A percentile compares a stretch with the other conserved stretches of the same genome.
Evolutionary conservation across 345 rosid genomes (phyloP).

Genomic region (Brassica rapa): DNA sequence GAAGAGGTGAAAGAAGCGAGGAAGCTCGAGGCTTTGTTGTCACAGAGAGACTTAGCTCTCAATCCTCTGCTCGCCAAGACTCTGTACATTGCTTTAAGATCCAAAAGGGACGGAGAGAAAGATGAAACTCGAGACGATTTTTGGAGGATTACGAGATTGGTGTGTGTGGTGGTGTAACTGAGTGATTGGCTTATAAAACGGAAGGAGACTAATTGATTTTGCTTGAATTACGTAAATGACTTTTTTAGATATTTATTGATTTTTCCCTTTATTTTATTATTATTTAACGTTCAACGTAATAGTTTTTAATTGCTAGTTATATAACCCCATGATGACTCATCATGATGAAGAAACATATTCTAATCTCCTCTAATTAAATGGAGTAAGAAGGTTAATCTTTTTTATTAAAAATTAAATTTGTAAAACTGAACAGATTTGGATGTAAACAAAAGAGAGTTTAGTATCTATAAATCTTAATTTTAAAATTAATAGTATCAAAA

Average conservation of each 20-base stretch:
- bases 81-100: constrained; percentile 52
- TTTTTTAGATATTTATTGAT: constrained; percentile 15
- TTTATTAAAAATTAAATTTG: neutral
- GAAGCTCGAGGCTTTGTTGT: constrained; percentile 35
- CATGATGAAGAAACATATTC: neutral
- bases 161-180: neutral
- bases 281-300: neutral
- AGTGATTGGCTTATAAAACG: constrained; percentile 1
- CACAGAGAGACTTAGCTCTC: constrained; percentile 46
- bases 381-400: neutral
- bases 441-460: neutral
- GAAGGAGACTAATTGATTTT: neutral
- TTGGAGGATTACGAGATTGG: constrained; percentile 15
- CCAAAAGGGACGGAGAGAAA: constrained; percentile 28
- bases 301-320: neutral
- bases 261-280: constrained; percentile 7
- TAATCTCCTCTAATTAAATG: neutral
- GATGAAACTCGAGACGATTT: constrained; percentile 2
- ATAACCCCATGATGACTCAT: neutral
- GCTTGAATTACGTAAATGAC: constrained; percentile 16
- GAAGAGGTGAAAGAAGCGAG: constrained; percentile 44
- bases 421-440: neutral
- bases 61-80: constrained; percentile 41
- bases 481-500: neutral
- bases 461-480: neutral